phyloP scores from a whole-genome alignment of 192 early-diverging fungal species.

The Podila epigama region DNA sequence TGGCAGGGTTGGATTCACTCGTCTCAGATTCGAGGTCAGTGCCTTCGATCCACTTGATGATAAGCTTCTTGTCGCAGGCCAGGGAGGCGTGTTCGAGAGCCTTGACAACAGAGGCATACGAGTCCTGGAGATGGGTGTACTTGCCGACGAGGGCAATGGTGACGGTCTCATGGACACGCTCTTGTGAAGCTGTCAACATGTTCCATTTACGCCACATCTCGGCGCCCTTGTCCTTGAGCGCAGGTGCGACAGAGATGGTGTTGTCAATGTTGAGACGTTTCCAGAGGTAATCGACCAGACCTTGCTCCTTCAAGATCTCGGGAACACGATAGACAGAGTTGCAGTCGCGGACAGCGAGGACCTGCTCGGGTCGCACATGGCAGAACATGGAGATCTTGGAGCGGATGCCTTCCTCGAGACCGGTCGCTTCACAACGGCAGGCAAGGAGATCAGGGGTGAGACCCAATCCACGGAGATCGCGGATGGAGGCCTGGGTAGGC shows the following conservation, averaged over 20 bases:
- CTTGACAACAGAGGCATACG: slow-evolving; percentile 96
- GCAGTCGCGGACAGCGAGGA: slow-evolving; percentile 95
- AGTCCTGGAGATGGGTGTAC: slow-evolving; percentile 94
- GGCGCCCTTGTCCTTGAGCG: slow-evolving; percentile 22
- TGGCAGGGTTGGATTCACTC: slow-evolving; percentile 76
- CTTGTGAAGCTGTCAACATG: slow-evolving; percentile 24
- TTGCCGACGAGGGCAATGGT: slow-evolving; percentile 94
- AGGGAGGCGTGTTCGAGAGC: slow-evolving; percentile 93
- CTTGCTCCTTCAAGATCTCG: slow-evolving; percentile 38
- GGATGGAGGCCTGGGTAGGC: slow-evolving; percentile 93
- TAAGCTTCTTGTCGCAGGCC: slow-evolving; percentile 81
- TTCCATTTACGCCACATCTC: slow-evolving; percentile 41
- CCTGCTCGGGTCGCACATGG: slow-evolving; percentile 88
- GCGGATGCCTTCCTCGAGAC: slow-evolving; percentile 82
- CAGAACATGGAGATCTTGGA: slow-evolving; percentile 99
- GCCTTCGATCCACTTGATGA: slow-evolving; percentile 92
- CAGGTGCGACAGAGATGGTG: slow-evolving; percentile 22
- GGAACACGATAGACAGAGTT: slow-evolving; percentile 73
- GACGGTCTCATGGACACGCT: slow-evolving; percentile 53
- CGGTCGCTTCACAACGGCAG: slow-evolving; percentile 49
- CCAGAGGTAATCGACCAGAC: slow-evolving; percentile 39
- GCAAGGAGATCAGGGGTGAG: slow-evolving; percentile 86
- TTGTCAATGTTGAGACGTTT: slow-evolving; percentile 39
- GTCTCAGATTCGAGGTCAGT: slow-evolving; percentile 82
- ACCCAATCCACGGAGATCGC: slow-evolving; percentile 92